Evolutionary conservation across 177 flowering plant genomes (phyloP).

Genomic region (Telopea speciosissima): DNA sequence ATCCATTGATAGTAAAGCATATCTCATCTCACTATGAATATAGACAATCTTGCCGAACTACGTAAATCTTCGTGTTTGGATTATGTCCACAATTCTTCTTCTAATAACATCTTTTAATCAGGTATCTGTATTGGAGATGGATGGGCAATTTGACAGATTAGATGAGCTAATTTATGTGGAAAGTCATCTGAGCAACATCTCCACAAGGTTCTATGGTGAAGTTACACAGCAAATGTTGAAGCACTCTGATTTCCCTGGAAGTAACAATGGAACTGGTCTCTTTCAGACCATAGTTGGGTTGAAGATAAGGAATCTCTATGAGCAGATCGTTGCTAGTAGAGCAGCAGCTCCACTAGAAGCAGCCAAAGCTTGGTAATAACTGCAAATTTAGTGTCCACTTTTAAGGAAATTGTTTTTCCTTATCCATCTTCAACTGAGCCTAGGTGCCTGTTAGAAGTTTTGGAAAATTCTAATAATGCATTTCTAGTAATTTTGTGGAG

Average conservation of each 20-base stretch:
- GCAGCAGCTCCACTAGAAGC: conserved; percentile 50
- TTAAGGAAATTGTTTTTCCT: neutral
- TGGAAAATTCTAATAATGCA: conserved; percentile 20
- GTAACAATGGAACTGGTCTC: conserved; percentile 94
- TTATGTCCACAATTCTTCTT: too few relatives aligned
- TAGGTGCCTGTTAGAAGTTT: conserved; percentile 7
- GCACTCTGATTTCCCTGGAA: conserved; percentile 90
- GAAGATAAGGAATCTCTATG: conserved; percentile 86
- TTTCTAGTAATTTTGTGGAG: conserved; percentile 27
- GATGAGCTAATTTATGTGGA: conserved; percentile 94
- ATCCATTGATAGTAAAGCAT: too few relatives aligned
- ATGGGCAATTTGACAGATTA: conserved; percentile 92
- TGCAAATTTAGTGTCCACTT: neutral
- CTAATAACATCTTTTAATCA: too few relatives aligned
- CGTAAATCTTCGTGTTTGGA: too few relatives aligned
- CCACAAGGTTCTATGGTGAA: conserved; percentile 92
- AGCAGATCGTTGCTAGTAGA: conserved; percentile 57
- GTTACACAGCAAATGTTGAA: conserved; percentile 95
- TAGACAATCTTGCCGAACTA: too few relatives aligned
- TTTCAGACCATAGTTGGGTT: conserved; percentile 88
- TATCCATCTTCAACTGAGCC: conserved; percentile 7
- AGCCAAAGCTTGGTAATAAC: conserved; percentile 36
- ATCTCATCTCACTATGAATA: too few relatives aligned
- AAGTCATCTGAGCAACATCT: conserved; percentile 90
- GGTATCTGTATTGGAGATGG: conserved; percentile 98